Conservation (phyloP, 768 basidiomycete genomes). For the Tephrocybe sp. region DNA sequence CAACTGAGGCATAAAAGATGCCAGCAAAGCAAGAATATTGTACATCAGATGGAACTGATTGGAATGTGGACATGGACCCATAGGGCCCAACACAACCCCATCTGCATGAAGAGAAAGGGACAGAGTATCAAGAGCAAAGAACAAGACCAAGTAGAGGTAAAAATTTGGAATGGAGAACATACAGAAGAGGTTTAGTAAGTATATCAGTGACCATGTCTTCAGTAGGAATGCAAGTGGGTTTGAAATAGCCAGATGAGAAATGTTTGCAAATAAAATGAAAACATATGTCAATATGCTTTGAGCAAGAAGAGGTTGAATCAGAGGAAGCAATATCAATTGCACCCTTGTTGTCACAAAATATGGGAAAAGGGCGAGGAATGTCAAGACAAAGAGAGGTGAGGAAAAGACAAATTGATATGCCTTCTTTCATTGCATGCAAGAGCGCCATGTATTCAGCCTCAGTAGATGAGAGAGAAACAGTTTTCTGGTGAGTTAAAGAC, state of each 20-base stretch:
- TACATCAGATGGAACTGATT: too few relatives aligned
- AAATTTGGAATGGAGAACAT: neutral
- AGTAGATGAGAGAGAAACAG: constrained; percentile 17
- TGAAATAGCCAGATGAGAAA: neutral
- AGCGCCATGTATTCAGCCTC: constrained; percentile 27
- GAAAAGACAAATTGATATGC: neutral
- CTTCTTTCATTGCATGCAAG: constrained; percentile 8
- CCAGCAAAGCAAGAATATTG: too few relatives aligned
- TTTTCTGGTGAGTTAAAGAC: constrained; percentile 17
- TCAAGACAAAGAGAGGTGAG: constrained; percentile 1
- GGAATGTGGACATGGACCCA: too few relatives aligned
- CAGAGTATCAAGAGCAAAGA: neutral
- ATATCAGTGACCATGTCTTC: constrained; percentile 34
- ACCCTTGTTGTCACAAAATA: constrained; percentile 16
- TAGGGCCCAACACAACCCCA: constrained; percentile 5
- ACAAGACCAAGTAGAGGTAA: neutral
- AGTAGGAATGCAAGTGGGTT: constrained; percentile 26
- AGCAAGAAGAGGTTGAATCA: neutral
- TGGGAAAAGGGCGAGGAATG: constrained; percentile 11
- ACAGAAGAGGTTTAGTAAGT: constrained; percentile 34
- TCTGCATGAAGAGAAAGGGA: neutral
- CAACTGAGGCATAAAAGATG: too few relatives aligned
- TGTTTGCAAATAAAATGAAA: constrained; percentile 6
- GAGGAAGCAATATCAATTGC: constrained; percentile 19
- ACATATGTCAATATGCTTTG: constrained; percentile 1